phyloP scores from a whole-genome alignment of 768 basidiomycete genomes.

The Pisolithus albus region DNA sequence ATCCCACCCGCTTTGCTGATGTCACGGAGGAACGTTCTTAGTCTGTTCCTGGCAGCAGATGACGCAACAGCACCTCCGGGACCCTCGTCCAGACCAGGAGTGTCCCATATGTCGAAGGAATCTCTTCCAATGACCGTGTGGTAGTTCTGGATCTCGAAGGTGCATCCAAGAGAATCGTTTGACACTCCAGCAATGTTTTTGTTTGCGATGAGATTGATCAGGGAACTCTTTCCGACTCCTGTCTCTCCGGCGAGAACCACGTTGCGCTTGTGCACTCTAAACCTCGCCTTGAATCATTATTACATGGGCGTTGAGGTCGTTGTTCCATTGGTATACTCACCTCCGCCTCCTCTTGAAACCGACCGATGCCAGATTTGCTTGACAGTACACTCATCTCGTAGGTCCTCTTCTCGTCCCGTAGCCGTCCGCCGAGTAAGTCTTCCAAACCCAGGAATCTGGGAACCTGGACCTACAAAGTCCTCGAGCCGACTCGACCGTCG shows the following conservation, averaged over 20 bases:
- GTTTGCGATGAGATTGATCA: constrained; percentile 37
- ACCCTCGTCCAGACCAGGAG: constrained; percentile 27
- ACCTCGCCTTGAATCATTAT: not conserved
- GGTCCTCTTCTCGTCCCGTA: not conserved
- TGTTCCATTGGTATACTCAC: not conserved
- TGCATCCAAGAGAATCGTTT: constrained; percentile 30
- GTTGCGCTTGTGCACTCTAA: constrained; percentile 6
- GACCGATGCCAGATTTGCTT: not conserved
- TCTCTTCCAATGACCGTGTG: not conserved
- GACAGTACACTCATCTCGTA: not conserved
- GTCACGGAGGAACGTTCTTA: constrained; percentile 28
- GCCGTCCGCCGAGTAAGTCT: not conserved
- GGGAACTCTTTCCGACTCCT: constrained; percentile 36
- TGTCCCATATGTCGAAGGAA: constrained; percentile 20
- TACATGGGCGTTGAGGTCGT: not conserved
- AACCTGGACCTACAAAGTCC: not conserved
- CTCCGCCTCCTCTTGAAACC: not conserved
- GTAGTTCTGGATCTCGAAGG: constrained; percentile 17
- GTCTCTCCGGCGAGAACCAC: constrained; percentile 28
- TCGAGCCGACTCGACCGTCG: not conserved
- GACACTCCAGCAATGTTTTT: constrained; percentile 25
- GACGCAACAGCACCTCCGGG: constrained; percentile 13
- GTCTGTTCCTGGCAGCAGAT: constrained; percentile 15
- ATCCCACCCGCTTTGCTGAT: constrained; percentile 23
- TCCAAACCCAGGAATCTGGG: not conserved